Percentiles rank a stretch among this genome's conserved stretches.
phyloP scores from a whole-genome alignment of 2,329 filamentous ascomycete species.

The Saccharata proteae region DNA sequence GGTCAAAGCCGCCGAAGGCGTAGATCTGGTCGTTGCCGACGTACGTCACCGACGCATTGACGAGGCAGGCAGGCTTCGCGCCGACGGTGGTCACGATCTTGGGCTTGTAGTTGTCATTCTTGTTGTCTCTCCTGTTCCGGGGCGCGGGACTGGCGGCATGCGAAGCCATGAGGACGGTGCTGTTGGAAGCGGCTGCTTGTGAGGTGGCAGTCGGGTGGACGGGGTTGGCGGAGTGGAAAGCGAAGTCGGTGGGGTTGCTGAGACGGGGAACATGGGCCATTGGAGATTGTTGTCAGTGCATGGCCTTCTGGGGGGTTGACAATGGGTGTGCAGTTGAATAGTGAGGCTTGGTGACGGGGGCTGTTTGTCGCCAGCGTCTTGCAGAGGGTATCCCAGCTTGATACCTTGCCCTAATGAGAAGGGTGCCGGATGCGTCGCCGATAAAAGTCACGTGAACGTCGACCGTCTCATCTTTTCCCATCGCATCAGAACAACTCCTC shows the following conservation, averaged over 20 bases:
- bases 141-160: slow-evolving; percentile 58
- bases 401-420: too few species aligned
- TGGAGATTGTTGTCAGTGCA: too few species aligned
- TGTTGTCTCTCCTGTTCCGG: slow-evolving; percentile 30
- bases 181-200: slow-evolving; percentile 48
- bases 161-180: slow-evolving; percentile 87
- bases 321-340: too few species aligned
- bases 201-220: slow-evolving; percentile 33
- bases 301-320: too few species aligned
- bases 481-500: too few species aligned
- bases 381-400: too few species aligned
- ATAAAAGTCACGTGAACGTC: too few species aligned
- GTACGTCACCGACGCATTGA: slow-evolving; percentile 98
- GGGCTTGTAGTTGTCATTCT: slow-evolving; percentile 67
- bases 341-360: too few species aligned
- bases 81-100: slow-evolving; percentile 55
- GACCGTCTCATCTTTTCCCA: too few species aligned
- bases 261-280: too few species aligned
- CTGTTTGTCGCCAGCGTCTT: too few species aligned
- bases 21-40: slow-evolving; percentile 96
- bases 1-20: slow-evolving; percentile 95
- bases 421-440: too few species aligned
- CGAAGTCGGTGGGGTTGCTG: slow-evolving; percentile 24
- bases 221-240: slow-evolving; percentile 40
- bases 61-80: slow-evolving; percentile 75